Conservation (phyloP, 2,329 filamentous ascomycete genomes). For the Colletotrichum sp. region DNA sequence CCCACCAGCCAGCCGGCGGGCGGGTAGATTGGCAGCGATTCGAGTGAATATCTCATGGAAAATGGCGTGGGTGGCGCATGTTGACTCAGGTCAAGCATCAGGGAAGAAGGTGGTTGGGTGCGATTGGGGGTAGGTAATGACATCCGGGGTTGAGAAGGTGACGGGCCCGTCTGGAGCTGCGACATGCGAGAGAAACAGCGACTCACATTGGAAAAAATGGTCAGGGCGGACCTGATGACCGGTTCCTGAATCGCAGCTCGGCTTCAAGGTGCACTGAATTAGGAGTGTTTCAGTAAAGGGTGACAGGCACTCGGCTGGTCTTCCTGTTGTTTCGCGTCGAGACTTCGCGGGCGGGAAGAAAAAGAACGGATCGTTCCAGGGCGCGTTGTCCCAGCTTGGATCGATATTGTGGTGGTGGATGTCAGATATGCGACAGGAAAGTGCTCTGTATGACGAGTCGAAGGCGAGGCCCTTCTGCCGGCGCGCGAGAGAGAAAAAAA, state of each 20-base stretch:
- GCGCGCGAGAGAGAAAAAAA: neutral
- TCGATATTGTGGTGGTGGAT: neutral
- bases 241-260: neutral
- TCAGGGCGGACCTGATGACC: neutral
- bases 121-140: neutral
- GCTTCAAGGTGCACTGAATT: neutral
- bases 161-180: neutral
- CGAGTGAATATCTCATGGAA: neutral
- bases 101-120: neutral
- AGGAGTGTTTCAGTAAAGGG: slow-evolving; percentile 1
- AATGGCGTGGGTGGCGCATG: slow-evolving; percentile 6
- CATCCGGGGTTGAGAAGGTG: neutral
- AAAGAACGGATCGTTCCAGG: neutral
- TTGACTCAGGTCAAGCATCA: slow-evolving; percentile 7
- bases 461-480: neutral
- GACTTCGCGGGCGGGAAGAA: neutral
- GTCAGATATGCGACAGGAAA: neutral
- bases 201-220: neutral
- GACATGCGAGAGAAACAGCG: slow-evolving; percentile 10
- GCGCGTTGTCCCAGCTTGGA: neutral
- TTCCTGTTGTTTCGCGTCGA: slow-evolving; percentile 11
- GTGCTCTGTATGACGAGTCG: neutral
- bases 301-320: slow-evolving; percentile 8
- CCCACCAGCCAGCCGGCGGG: neutral
- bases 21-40: neutral